A percentile compares a stretch with the other conserved stretches of the same genome.
phyloP scores from a whole-genome alignment of 2,329 filamentous ascomycete species.

The Mycosphaerella sp. region DNA sequence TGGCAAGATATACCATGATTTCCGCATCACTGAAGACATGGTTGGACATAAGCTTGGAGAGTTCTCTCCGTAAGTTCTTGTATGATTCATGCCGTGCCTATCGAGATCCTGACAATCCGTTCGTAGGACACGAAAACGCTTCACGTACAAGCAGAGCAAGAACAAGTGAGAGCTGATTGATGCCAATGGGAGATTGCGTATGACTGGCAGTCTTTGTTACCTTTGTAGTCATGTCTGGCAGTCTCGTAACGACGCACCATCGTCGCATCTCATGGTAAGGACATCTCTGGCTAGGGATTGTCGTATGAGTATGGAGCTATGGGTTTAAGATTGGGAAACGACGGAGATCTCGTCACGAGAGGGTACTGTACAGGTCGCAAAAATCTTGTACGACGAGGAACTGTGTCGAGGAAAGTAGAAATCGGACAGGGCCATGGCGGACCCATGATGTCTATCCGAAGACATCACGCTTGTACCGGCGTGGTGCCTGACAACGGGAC shows the following conservation, averaged over 20 bases:
- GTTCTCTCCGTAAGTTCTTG: conserved; percentile 70
- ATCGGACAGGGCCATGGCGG: too few species aligned
- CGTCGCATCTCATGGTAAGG: neutral
- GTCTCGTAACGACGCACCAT: neutral
- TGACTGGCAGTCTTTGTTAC: neutral
- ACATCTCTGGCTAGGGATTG: neutral
- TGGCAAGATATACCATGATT: conserved; percentile 77
- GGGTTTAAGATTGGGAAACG: too few species aligned
- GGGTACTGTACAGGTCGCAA: neutral
- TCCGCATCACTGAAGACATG: conserved; percentile 89
- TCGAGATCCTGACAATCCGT: neutral
- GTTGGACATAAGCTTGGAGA: conserved; percentile 92
- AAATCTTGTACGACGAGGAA: neutral
- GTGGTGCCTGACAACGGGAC: too few species aligned
- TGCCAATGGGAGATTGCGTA: neutral
- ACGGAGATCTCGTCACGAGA: neutral
- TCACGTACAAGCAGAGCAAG: conserved; percentile 64
- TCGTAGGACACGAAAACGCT: conserved; percentile 59
- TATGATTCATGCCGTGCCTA: neutral
- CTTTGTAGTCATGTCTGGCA: neutral
- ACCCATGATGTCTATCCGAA: too few species aligned
- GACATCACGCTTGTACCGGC: too few species aligned
- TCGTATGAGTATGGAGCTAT: neutral
- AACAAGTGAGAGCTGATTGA: conserved; percentile 48
- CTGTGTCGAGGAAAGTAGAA: neutral